Base-by-base conservation (phyloP, 495 filamentous ascomycete genomes). In the Penicillium nucicola region DNA sequence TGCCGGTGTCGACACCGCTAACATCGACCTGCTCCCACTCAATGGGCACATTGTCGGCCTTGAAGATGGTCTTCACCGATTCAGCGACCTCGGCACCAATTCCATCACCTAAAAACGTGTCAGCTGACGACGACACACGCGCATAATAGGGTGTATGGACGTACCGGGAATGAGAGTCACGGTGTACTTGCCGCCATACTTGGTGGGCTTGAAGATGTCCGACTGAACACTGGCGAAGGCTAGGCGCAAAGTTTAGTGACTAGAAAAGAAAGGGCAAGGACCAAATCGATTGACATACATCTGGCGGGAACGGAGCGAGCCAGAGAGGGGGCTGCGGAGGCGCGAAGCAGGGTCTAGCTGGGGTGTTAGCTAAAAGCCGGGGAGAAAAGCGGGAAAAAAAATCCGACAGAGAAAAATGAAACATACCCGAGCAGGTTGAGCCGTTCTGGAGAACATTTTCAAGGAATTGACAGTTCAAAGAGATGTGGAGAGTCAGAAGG, bases 11-110 rank as follows among this genome's bases (percentile, higher is more conserved):
- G 25, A 97, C 82, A 72, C 93, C 93, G 31, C 89, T 92, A 17
- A 96, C 91, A 65, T 97, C 92, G 53, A 98, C 83, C 75, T 97
- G 95, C 71, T 98, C 93, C 93, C 93, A 98, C 68, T 95, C 90
- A 50, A 98, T 86, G 56, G 93, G 93, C 37, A 98, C 95, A 68
- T 95, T 97, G 78, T 97, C 92, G 65, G 91, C 91, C 83, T 97
- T 98, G 84, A 97, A 98, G 69, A 98, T 87, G 40, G 91, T 93
- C 82, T 96, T 96, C 56, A 98, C 92, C 39, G 90, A 92, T 73
- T 97, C 93, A 53, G 93, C 90, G 49, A 97, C 92, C 74, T 98
- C 93, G 67, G 90, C 90, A 72, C 93, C 93, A 65, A 98, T 96
- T 76, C 93, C 93, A 67, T 98, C 93, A 72, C 93, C 85, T 88